Percentiles rank a stretch among this genome's conserved stretches.
These are phyloP conservation scores for Corymbia calophylla DNA, from an alignment of 441 rosid species.

Conservation along the genomic window DNA sequence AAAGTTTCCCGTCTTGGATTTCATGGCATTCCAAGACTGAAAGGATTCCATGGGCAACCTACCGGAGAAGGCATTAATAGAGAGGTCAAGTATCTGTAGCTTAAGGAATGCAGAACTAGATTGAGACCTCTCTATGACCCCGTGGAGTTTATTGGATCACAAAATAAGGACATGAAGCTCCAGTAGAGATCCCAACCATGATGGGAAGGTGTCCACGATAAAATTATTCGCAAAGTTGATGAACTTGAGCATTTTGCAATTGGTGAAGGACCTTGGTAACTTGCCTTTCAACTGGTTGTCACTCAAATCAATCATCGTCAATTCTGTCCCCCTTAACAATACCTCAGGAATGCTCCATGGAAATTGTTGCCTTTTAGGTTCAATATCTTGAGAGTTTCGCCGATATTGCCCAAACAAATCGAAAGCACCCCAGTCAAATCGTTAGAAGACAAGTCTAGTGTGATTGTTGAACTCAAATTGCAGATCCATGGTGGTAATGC, in stretches of 20 bases:
- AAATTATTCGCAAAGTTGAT: background rate
- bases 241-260: background rate
- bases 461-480: background rate
- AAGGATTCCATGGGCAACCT: background rate
- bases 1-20: background rate
- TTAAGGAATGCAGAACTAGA: background rate
- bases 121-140: background rate
- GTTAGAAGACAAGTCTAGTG: background rate
- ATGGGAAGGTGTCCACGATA: background rate
- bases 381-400: background rate
- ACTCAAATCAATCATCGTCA: background rate
- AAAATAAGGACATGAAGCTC: background rate
- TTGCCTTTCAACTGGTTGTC: background rate
- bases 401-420: background rate
- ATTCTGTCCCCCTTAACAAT: too few species aligned
- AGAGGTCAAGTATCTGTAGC: background rate
- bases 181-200: background rate
- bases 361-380: background rate
- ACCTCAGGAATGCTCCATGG: background rate
- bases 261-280: background rate
- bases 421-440: background rate
- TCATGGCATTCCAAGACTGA: background rate
- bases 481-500: background rate
- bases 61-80: accelerated
- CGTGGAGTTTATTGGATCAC: background rate